phyloP scores from a whole-genome alignment of 1,284 basidiomycete species.

The Fistulinella cinereoalba region DNA sequence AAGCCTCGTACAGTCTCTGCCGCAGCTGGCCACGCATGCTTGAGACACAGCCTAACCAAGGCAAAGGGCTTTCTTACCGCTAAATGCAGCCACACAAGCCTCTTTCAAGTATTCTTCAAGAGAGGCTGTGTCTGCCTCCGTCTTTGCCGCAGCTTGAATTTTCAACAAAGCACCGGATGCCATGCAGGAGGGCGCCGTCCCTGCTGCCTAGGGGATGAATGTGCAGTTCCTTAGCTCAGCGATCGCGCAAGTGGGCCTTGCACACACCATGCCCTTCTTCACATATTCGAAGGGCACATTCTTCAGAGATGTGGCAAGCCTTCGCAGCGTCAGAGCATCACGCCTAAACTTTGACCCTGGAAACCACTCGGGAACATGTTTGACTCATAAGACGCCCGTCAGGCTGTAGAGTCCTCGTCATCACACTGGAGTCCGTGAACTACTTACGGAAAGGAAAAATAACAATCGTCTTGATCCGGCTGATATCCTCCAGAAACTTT shows the following conservation, averaged over 20 bases:
- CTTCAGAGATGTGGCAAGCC: slow-evolving; percentile 7
- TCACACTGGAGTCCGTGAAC: not conserved
- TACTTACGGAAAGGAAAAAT: slow-evolving; percentile 19
- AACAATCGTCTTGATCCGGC: slow-evolving; percentile 19
- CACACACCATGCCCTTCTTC: slow-evolving; percentile 22
- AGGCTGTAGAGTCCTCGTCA: not conserved
- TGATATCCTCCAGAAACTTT: slow-evolving; percentile 8
- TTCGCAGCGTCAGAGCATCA: slow-evolving; percentile 6
- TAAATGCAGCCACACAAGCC: slow-evolving; percentile 17
- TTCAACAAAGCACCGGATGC: slow-evolving; percentile 19
- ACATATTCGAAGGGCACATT: slow-evolving; percentile 23
- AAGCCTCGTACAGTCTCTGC: slow-evolving; percentile 25
- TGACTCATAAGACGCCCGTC: slow-evolving; percentile 11
- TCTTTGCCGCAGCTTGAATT: slow-evolving; percentile 1
- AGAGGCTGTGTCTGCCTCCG: slow-evolving; percentile 8
- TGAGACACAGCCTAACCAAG: slow-evolving; percentile 1
- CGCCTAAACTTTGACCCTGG: slow-evolving; percentile 23
- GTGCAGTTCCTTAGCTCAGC: not conserved
- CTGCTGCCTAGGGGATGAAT: slow-evolving; percentile 11
- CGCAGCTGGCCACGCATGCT: too few species aligned
- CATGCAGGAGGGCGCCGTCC: slow-evolving; percentile 22
- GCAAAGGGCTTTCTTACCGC: slow-evolving; percentile 3
- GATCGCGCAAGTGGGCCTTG: not conserved
- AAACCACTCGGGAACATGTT: slow-evolving; percentile 22
- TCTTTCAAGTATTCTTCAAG: slow-evolving; percentile 25